Percentiles rank a stretch among this genome's conserved stretches.
These are phyloP conservation scores for Candida dubliniensis DNA, from an alignment of 1,139 yeast genomes.

Conservation along the genomic window DNA sequence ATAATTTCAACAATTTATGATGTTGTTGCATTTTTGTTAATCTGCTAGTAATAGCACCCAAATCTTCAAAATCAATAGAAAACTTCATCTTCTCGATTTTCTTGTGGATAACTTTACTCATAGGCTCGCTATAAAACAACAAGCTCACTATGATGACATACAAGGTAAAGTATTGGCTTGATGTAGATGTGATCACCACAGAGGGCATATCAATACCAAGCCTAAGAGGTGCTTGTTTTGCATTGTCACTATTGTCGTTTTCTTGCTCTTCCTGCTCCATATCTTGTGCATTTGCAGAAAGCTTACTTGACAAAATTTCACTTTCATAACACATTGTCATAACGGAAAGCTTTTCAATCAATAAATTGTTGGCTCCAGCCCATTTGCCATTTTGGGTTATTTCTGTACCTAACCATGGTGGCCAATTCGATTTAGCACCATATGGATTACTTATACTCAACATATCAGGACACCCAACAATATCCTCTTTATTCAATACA, in stretches of 20 bases:
- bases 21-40: conserved; percentile 30
- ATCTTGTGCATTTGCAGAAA: conserved; percentile 12
- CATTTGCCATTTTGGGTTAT: conserved; percentile 38
- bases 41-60: conserved; percentile 29
- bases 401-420: conserved; percentile 50
- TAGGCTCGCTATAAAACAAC: conserved; percentile 45
- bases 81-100: conserved; percentile 43
- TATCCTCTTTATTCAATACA: conserved; percentile 31
- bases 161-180: conserved; percentile 43
- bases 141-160: conserved; percentile 37
- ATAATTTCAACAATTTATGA: conserved; percentile 21
- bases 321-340: conserved; percentile 37
- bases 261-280: not conserved
- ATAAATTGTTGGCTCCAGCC: conserved; percentile 37
- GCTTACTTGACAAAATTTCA: conserved; percentile 27
- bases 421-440: conserved; percentile 44
- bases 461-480: conserved; percentile 14
- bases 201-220: conserved; percentile 43
- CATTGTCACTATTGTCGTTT: conserved; percentile 11
- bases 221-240: conserved; percentile 17
- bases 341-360: conserved; percentile 40
- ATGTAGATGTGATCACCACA: conserved; percentile 40
- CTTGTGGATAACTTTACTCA: conserved; percentile 34
- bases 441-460: conserved; percentile 29
- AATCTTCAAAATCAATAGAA: conserved; percentile 44